Evolutionary conservation across 208 protist genomes (phyloP), one percentile per base, ranked within the genome.

Genomic region (Leishmania aethiopica): DNA sequence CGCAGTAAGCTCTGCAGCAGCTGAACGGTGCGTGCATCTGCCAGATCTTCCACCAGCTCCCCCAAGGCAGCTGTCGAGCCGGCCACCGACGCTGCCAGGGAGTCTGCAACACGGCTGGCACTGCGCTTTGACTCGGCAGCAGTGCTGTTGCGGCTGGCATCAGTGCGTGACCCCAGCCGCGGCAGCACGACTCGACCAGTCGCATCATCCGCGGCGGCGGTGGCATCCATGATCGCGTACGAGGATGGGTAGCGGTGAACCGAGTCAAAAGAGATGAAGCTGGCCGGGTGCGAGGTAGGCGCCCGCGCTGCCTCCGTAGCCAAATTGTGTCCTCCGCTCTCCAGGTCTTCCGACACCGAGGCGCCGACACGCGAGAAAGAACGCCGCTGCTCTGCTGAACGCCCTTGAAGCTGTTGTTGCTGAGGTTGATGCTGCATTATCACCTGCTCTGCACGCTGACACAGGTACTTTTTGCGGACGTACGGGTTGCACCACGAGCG

Each of bases 401-500:
- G 53, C 7, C 15, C 49, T 3, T 62, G 73, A 6, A 49, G 60
- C 62, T 72, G 57, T 51, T 62, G 69, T 28, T 75, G 64, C 28
- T 74, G 42, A 32, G 13, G 37, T 42, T 74, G 71, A 2, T 59
- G 71, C 71, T 57, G 72, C 47, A 37, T 37, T 4, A 59, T 17
- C 25, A 35, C n/a, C n/a, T 80, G 49, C 45, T 85, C 79, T 5
- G 69, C 83, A 6, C 79, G 64, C 45, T 88, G 67, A 28, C 87
- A 88, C 47, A 87, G 83, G 10, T 84, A 73, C 6, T 86, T 80
- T 78, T 96, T 96, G 19, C 79, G 81, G 8, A 93, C 84, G 75
- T 96, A 95, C 32, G 93, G 93, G 80, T 96, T 96, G 55, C 88
- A 88, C 93, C 93, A 96, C 62, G 88, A 89, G 64, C 75, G 73